Percentiles rank a stretch among this genome's conserved stretches.
These are phyloP conservation scores for Leccinum incarnatum DNA, from an alignment of 768 basidiomycete genomes.

Conservation along the genomic window DNA sequence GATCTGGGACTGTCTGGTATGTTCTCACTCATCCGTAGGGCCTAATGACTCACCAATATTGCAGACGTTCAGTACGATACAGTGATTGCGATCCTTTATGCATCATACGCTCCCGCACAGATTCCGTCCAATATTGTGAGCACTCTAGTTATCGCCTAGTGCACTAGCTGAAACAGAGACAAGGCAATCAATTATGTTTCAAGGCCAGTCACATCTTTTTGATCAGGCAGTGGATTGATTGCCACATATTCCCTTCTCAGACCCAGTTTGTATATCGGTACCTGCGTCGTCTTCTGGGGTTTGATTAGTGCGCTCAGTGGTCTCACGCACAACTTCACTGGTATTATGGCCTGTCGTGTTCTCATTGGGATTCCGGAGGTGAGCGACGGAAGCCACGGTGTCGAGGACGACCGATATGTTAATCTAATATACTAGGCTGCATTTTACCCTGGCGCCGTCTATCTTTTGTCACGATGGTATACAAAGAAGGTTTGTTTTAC, in stretches of 20 bases:
- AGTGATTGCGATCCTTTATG: neutral
- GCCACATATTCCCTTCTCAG: conserved; percentile 28
- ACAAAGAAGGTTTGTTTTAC: conserved; percentile 16
- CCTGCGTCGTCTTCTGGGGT: conserved; percentile 54
- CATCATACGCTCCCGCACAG: neutral
- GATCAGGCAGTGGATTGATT: neutral
- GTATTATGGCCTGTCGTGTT: conserved; percentile 30
- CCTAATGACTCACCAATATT: neutral
- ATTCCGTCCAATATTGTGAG: conserved; percentile 18
- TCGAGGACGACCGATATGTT: neutral
- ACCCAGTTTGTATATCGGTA: conserved; percentile 57
- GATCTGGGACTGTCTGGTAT: neutral
- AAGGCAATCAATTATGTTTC: conserved; percentile 55
- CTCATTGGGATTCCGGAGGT: conserved; percentile 65
- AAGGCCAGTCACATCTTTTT: conserved; percentile 33
- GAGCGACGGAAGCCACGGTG: neutral
- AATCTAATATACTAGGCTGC: conserved; percentile 25
- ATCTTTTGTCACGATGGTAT: conserved; percentile 30
- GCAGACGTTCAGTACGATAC: conserved; percentile 34
- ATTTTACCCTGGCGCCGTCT: conserved; percentile 33
- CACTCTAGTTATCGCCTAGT: neutral
- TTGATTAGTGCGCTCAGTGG: conserved; percentile 61
- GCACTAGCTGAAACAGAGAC: neutral
- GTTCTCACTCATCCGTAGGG: neutral
- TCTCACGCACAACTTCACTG: conserved; percentile 52